Conservation (phyloP, 169 alveolate species). For the Eimeria maxima region DNA sequence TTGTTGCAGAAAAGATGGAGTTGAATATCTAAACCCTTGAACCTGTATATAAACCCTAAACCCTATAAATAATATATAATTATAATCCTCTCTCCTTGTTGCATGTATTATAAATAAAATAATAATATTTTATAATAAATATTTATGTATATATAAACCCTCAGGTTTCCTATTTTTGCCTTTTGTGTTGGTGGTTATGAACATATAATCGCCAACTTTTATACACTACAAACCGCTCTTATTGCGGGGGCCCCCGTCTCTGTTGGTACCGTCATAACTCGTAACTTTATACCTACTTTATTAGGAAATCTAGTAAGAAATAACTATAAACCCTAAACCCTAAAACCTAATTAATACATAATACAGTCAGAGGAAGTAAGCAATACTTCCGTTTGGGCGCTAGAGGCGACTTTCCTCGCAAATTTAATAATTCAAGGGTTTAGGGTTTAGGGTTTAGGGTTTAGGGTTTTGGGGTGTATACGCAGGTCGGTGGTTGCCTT, state of each 20-base stretch:
- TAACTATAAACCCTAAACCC: slow-evolving; percentile 17
- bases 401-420: no score
- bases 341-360: slow-evolving; percentile 19
- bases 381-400: no score
- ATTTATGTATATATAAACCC: not conserved
- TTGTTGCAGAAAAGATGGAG: not conserved
- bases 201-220: slow-evolving; percentile 73
- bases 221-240: slow-evolving; percentile 62
- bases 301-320: slow-evolving; percentile 57
- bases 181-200: slow-evolving; percentile 77
- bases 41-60: not conserved
- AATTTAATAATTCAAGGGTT: not conserved
- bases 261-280: slow-evolving; percentile 21
- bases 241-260: slow-evolving; percentile 56
- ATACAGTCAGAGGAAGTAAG: no score
- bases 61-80: no score
- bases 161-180: slow-evolving; percentile 76
- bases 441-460: slow-evolving; percentile 6
- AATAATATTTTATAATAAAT: no score
- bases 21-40: not conserved
- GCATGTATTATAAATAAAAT: not conserved
- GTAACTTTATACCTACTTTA: slow-evolving; percentile 65
- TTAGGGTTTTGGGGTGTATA: not conserved
- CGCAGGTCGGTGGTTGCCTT: slow-evolving; percentile 61
- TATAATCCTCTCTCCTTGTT: no score